Evolutionary conservation across 306 rosid species (phyloP).

Genomic region (Senna tora): DNA sequence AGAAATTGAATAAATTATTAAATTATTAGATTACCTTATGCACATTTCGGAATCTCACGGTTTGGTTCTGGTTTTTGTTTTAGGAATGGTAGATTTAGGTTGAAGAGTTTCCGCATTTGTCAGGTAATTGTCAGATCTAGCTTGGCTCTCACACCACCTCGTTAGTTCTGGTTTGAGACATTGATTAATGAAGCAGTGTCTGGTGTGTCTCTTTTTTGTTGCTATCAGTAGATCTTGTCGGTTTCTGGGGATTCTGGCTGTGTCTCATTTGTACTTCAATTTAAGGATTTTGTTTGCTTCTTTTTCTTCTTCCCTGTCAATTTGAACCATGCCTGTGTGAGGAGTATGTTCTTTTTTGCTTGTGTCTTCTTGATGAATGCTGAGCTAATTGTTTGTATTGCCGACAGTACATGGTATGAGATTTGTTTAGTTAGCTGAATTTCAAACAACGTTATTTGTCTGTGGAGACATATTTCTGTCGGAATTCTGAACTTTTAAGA

Average conservation of each 20-base stretch:
- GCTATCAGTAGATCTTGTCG: conserved; percentile 41
- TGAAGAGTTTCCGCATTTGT: conserved; percentile 42
- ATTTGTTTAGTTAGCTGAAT: neutral
- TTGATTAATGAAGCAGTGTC: conserved; percentile 26
- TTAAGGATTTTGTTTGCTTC: neutral
- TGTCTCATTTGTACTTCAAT: conserved; percentile 14
- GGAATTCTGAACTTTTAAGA: neutral
- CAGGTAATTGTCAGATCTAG: conserved; percentile 69
- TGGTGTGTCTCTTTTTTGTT: neutral
- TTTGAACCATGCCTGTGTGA: neutral
- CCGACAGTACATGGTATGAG: neutral
- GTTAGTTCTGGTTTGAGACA: neutral
- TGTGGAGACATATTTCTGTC: conserved; percentile 14
- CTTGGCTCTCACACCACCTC: neutral
- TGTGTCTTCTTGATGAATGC: neutral
- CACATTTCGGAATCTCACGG: conserved; percentile 31
- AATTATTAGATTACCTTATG: neutral
- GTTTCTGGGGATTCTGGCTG: conserved; percentile 28
- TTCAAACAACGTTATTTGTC: conserved; percentile 17
- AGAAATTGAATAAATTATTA: too few relatives aligned
- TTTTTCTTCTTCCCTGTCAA: neutral
- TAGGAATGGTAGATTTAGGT: conserved; percentile 57
- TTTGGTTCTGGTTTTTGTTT: conserved; percentile 37
- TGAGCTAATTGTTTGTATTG: conserved; percentile 4
- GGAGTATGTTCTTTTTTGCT: too few relatives aligned